Base-by-base conservation (phyloP, 805 yeast genomes). In the Kregervanrija fluxuum region DNA sequence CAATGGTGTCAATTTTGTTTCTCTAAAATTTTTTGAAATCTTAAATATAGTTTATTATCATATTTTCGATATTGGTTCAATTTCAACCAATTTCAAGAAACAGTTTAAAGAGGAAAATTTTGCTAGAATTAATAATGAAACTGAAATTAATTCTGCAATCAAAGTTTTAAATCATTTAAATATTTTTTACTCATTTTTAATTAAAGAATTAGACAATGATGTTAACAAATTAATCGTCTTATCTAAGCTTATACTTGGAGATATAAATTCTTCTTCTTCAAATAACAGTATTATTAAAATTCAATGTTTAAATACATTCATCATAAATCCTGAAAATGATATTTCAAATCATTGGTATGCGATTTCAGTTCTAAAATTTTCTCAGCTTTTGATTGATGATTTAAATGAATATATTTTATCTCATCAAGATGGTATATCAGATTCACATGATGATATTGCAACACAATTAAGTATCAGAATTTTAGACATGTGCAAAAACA, bases 401-500 rank as follows among this genome's bases (percentile, higher is more conserved):
- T 49, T 66, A 28, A 65, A 59, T 35, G 63, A 66, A 45, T 66
- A 56, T 38, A 45, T 66, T 11, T 44, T 59, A 30, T 57, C 65
- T 8, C 61, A 59, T 40, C 60, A 59, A 32, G 64, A 59, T 22
- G 57, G 53, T 4, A 17, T 55, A 6, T 50, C 56, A 5, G 54
- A 51, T 2, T 52, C 58, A 1, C 54, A 55, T 36, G 57, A 54
- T 12, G 61, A 54, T 33, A 45, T 64, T 12, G 61, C 63, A 9
- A 48, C 56, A 8, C 58, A 62, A 17, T 55, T 74, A 0, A 61
- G 69, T 32, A 43, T 53, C 1, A 60, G 59, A 15, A 48, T 76
- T 2, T 55, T 69, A 43, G 59, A 61, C 15, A 52, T 76, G 8
- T 59, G 70, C 33, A 57, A 65, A 8, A 62, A 68, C 35, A 63